Conservation (phyloP, 176 grass and related monocot genomes). For the Panicum miliaceum region DNA sequence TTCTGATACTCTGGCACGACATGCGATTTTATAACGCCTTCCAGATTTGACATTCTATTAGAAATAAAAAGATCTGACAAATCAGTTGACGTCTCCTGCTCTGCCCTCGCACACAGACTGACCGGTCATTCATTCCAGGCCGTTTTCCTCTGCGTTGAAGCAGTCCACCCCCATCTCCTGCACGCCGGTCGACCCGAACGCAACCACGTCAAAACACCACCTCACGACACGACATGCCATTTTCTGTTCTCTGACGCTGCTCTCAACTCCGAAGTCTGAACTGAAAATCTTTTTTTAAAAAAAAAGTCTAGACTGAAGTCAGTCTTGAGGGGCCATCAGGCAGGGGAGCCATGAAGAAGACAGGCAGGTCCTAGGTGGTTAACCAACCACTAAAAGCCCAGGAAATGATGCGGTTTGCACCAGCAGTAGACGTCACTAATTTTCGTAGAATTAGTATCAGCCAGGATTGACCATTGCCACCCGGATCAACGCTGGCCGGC, state of each 20-base stretch:
- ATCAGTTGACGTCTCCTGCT: background rate
- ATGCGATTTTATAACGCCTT: background rate
- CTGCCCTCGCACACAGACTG: background rate
- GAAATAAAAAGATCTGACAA: background rate
- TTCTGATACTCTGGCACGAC: too few relatives aligned
- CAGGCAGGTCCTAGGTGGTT: background rate
- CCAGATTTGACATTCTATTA: background rate
- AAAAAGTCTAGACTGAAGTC: background rate
- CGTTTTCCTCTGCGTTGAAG: conserved; percentile 12
- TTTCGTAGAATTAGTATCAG: background rate
- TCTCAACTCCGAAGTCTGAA: background rate
- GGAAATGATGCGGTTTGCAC: background rate
- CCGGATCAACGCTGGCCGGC: conserved; percentile 15
- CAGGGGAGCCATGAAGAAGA: background rate
- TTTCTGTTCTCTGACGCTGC: background rate
- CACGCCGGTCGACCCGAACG: background rate
- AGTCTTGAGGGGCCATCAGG: background rate
- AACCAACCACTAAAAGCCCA: background rate
- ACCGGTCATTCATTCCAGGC: background rate
- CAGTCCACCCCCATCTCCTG: background rate
- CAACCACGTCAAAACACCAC: conserved; percentile 10
- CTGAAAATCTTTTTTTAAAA: background rate
- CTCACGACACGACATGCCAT: background rate
- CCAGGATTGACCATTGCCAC: conserved; percentile 24
- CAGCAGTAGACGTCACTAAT: background rate